These are phyloP conservation scores for Ligustrum vulgare DNA, from an alignment of 257 asterid species.

Conservation along the genomic window DNA sequence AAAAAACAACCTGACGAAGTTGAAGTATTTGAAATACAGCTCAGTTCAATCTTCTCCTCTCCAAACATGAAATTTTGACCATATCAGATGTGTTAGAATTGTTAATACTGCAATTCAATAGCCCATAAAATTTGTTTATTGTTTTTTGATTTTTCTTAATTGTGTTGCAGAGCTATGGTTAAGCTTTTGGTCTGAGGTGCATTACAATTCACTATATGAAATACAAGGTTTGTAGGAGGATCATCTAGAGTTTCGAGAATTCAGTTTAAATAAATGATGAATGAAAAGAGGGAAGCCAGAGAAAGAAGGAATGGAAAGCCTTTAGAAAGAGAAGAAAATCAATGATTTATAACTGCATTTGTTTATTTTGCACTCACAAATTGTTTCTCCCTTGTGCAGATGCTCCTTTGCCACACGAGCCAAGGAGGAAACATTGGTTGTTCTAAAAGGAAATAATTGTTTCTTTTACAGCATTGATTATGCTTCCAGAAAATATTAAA, in stretches of 20 bases:
- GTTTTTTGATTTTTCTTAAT: not conserved
- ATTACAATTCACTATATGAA: constrained; percentile 67
- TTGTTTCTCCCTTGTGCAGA: constrained; percentile 29
- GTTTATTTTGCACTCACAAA: constrained; percentile 3
- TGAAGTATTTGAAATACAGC: not conserved
- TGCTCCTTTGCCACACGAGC: constrained; percentile 42
- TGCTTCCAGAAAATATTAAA: not conserved
- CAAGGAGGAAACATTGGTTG: constrained; percentile 57
- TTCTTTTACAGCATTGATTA: not conserved
- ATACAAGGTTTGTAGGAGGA: constrained; percentile 39
- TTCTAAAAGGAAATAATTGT: constrained; percentile 29
- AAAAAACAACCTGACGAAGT: not conserved
- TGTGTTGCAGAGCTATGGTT: constrained; percentile 61
- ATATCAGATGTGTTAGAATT: too few relatives aligned
- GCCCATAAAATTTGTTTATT: not conserved
- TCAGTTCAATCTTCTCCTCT: not conserved
- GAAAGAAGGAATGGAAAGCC: not conserved
- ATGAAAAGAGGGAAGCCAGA: not conserved
- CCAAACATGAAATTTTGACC: not conserved
- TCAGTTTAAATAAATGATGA: not conserved
- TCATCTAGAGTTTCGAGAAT: not conserved
- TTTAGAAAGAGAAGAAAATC: not conserved
- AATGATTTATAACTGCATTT: not conserved
- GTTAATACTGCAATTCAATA: not conserved
- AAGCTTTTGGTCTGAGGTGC: constrained; percentile 77